Evolutionary conservation across 2,329 filamentous ascomycete species (phyloP).

Genomic region (Escovopsis weberi): DNA sequence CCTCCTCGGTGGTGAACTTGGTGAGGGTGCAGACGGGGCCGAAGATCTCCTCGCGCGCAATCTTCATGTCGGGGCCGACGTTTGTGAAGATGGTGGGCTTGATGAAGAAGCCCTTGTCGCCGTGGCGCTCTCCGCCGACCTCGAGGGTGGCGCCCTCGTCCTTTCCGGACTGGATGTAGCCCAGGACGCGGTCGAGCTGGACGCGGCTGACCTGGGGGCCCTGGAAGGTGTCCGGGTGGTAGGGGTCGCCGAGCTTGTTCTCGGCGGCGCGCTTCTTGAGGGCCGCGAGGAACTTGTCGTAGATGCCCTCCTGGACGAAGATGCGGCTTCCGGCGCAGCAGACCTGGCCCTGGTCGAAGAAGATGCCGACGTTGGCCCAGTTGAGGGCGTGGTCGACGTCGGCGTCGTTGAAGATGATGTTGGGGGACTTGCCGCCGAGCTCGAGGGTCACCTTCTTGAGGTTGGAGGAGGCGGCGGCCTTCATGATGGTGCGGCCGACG

Average conservation of each 20-base stretch:
- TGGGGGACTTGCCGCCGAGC: constrained; percentile 67
- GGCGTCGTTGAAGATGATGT: constrained; percentile 67
- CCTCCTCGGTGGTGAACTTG: constrained; percentile 75
- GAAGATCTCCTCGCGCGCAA: constrained; percentile 86
- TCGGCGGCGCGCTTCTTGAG: constrained; percentile 63
- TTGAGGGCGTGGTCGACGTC: constrained; percentile 64
- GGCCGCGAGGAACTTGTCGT: constrained; percentile 69
- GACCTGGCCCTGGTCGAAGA: constrained; percentile 50
- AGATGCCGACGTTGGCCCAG: constrained; percentile 62
- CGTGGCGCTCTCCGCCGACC: constrained; percentile 39
- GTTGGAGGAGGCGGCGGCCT: constrained; percentile 63
- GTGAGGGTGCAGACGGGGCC: constrained; percentile 72
- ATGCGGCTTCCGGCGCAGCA: constrained; percentile 69
- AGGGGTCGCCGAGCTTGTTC: constrained; percentile 76
- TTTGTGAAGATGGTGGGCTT: constrained; percentile 82
- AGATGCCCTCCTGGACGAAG: constrained; percentile 75
- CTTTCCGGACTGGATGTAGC: constrained; percentile 56
- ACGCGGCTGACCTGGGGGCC: constrained; percentile 75
- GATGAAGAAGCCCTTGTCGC: constrained; percentile 76
- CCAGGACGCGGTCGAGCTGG: constrained; percentile 83
- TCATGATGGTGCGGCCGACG: constrained; percentile 64
- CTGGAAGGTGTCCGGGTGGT: constrained; percentile 67
- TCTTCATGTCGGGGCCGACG: constrained; percentile 73
- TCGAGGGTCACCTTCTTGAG: constrained; percentile 72
- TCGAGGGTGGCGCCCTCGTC: constrained; percentile 47